Conservation (phyloP, 345 rosid genomes). For the Pugionium cornutum region DNA sequence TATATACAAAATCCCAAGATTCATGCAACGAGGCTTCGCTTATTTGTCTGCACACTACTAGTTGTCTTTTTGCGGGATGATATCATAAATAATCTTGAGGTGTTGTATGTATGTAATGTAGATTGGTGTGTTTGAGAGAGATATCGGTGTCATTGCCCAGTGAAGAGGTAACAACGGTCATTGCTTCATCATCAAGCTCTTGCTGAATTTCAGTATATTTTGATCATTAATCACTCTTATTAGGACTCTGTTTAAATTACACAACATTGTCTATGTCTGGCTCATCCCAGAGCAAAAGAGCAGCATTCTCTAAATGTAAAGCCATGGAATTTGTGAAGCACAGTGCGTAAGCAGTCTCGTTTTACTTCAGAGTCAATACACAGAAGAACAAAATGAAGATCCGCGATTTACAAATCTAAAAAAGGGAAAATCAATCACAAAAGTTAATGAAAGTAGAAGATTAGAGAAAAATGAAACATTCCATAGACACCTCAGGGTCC, state of each 20-base stretch:
- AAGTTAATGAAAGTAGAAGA: slow-evolving; percentile 24
- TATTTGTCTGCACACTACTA: slow-evolving; percentile 30
- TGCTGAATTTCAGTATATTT: slow-evolving; percentile 28
- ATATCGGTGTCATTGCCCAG: slow-evolving; percentile 85
- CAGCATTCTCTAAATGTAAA: slow-evolving; percentile 36
- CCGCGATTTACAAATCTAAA: slow-evolving; percentile 28
- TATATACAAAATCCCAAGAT: slow-evolving; percentile 23
- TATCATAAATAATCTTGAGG: slow-evolving; percentile 20
- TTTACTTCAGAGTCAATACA: slow-evolving; percentile 11
- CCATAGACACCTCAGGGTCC: slow-evolving; percentile 67
- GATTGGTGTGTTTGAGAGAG: slow-evolving; percentile 57
- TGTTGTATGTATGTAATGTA: slow-evolving; percentile 25
- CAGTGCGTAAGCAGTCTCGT: slow-evolving; percentile 14
- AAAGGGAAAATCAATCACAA: slow-evolving; percentile 32
- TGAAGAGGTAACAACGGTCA: slow-evolving; percentile 65
- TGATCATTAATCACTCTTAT: not conserved
- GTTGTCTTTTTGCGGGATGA: slow-evolving; percentile 29
- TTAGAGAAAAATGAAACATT: slow-evolving; percentile 79
- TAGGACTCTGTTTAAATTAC: slow-evolving; percentile 9
- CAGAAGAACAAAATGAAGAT: slow-evolving; percentile 25
- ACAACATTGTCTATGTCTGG: slow-evolving; percentile 28
- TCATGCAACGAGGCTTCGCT: slow-evolving; percentile 41
- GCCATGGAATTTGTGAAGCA: slow-evolving; percentile 24
- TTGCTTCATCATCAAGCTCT: slow-evolving; percentile 48
- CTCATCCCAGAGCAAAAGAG: slow-evolving; percentile 25